Conservation (phyloP, 345 rosid species). For the Conringia planisiliqua region DNA sequence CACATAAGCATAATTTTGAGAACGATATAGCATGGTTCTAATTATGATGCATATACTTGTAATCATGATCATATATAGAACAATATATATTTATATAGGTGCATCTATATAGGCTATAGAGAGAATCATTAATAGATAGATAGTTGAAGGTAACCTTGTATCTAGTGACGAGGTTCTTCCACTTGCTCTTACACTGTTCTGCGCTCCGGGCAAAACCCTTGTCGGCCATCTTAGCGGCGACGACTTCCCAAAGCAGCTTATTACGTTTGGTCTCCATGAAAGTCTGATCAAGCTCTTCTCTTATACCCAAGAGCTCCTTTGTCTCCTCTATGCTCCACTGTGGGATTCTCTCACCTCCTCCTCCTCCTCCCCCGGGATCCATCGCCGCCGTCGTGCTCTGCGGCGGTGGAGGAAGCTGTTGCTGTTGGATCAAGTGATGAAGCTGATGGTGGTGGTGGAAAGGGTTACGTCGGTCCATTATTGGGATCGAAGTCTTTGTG, state of each 20-base stretch:
- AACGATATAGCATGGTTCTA: background rate
- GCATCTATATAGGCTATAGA: background rate
- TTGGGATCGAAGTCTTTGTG: conserved; percentile 13
- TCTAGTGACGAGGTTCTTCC: conserved; percentile 96
- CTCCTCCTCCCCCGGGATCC: conserved; percentile 25
- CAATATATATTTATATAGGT: background rate
- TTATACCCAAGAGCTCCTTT: conserved; percentile 70
- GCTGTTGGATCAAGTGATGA: conserved; percentile 39
- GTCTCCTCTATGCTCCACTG: conserved; percentile 96
- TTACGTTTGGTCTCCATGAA: conserved; percentile 97
- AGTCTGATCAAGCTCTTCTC: conserved; percentile 82
- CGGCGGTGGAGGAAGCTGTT: conserved; percentile 42
- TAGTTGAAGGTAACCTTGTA: conserved; percentile 59
- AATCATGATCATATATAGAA: background rate
- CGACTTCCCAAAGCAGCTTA: conserved; percentile 86
- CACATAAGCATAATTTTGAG: background rate
- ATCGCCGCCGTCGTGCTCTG: conserved; percentile 34
- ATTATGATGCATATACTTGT: background rate
- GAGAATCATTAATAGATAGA: background rate
- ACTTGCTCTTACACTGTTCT: conserved; percentile 99
- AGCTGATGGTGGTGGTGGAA: conserved; percentile 42
- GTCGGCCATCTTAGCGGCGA: conserved; percentile 69
- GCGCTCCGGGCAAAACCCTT: conserved; percentile 80
- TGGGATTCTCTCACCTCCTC: conserved; percentile 63
- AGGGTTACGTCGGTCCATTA: conserved; percentile 54